Evolutionary conservation across 2,329 filamentous ascomycete species (phyloP), one percentile per base, ranked within the genome.

Genomic region (Pseudophaeomoniella oleicola): DNA sequence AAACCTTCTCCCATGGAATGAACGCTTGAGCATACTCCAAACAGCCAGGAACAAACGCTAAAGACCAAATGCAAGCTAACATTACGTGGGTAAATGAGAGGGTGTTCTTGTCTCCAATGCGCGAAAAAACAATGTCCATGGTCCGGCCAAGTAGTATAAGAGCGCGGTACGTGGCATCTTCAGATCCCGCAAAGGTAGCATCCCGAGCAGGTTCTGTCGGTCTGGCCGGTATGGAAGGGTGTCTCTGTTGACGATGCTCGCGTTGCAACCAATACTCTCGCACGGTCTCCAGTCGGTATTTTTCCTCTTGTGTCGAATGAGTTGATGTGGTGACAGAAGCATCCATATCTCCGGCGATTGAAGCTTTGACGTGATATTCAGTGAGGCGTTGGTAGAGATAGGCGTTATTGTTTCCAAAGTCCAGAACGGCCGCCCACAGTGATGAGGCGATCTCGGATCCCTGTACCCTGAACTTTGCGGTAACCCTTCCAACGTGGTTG

Each of bases 11-110:
- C 71, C 72, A 77, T 11, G 70, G 69, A 14, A 71, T 54, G 30
- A 61, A 49, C 10, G 40, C 46, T 42, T 64, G 56, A 14, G 63
- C 60, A 41, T 50, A 54, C 46, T 44, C 53, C 54, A 57, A 57
- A 10, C 54, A 54, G 10, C 47, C 49, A 6, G 54, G 52, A 19
- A 57, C 52, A 16, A 52, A 51, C 6, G 58, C 51, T n/a, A 61
- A 40, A 33, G 54, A 57, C 54, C 58, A 64, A 10, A 75, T 47
- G 44, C 73, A 75, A 10, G 64, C 60, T 14, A 77, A 58, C 31
- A 64, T 64, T 17, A 71, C 53, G 45, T 77, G 70, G 3, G 74
- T 57, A 43, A 66, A 64, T 14, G 71, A 65, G 30, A 74, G 58
- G 11, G 70, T 59, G 39, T 69, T 68, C 27, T 62, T 62, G 39